Conservation (phyloP, 139 green algal genomes). For the Spirogloea muscicola region DNA sequence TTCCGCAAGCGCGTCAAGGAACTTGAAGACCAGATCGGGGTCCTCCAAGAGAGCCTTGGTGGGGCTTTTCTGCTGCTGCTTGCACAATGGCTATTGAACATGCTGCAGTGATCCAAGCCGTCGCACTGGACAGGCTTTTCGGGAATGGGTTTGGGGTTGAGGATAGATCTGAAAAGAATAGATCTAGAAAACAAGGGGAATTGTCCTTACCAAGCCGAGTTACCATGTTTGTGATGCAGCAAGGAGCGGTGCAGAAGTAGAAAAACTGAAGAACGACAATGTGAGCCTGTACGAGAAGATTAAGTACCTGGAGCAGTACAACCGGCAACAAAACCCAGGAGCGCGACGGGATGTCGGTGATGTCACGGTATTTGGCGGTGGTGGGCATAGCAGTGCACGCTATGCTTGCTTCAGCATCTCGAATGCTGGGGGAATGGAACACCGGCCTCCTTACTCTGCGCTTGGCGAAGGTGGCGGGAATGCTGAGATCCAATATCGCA, state of each 20-base stretch:
- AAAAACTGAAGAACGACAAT: constrained; percentile 70
- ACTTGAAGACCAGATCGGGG: constrained; percentile 62
- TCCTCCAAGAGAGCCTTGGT: constrained; percentile 13
- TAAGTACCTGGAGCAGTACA: constrained; percentile 69
- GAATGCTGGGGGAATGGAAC: neutral
- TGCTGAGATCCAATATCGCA: constrained; percentile 72
- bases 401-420: constrained; percentile 28
- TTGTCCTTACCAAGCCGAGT: too few relatives aligned
- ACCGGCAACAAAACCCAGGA: neutral
- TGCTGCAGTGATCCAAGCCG: too few relatives aligned
- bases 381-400: neutral
- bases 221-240: too few relatives aligned
- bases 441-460: neutral
- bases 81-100: too few relatives aligned
- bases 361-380: constrained; percentile 21
- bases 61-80: too few relatives aligned
- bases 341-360: neutral
- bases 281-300: constrained; percentile 83
- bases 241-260: too few relatives aligned
- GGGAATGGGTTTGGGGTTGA: too few relatives aligned
- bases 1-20: constrained; percentile 63
- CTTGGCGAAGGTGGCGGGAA: too few relatives aligned
- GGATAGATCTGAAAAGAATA: too few relatives aligned
- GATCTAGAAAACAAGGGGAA: too few relatives aligned
- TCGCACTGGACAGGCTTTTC: too few relatives aligned